phyloP scores from a whole-genome alignment of 225 moss, liverwort and hornwort genomes.

The Ulota crispa region DNA sequence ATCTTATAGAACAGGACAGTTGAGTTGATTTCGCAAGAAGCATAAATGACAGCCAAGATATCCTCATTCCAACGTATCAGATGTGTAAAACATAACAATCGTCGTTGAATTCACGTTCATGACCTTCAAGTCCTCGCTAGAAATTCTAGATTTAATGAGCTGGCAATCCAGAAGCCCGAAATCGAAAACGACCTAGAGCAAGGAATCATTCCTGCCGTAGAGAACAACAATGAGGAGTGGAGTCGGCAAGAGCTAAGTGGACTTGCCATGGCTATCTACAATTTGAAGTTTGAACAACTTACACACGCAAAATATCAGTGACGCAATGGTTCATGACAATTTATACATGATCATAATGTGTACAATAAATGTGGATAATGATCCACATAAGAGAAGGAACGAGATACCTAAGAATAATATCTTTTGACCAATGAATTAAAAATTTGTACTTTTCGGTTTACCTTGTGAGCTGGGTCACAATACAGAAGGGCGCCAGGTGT shows the following conservation, averaged over 20 bases:
- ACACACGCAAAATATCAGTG: constrained; percentile 1
- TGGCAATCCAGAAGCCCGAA: neutral
- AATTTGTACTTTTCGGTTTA: neutral
- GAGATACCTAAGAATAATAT: neutral
- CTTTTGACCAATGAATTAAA: neutral
- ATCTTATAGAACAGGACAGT: neutral
- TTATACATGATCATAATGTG: neutral
- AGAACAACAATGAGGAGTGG: neutral
- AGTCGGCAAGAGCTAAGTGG: constrained; percentile 1
- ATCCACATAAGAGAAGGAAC: neutral
- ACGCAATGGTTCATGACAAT: neutral
- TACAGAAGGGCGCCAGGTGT: neutral
- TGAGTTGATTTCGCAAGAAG: neutral
- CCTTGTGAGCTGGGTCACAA: constrained; percentile 12
- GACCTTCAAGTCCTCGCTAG: neutral
- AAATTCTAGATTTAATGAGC: neutral
- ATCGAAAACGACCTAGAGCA: neutral
- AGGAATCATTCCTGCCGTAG: neutral
- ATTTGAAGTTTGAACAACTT: neutral
- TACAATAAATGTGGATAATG: constrained; percentile 9
- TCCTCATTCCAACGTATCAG: neutral
- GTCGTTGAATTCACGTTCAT: neutral
- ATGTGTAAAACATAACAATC: neutral
- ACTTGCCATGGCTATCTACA: neutral
- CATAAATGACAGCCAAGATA: neutral